Evolutionary conservation across 352 stramenopile genomes (phyloP).

Genomic region (Phytopythium delawarense): DNA sequence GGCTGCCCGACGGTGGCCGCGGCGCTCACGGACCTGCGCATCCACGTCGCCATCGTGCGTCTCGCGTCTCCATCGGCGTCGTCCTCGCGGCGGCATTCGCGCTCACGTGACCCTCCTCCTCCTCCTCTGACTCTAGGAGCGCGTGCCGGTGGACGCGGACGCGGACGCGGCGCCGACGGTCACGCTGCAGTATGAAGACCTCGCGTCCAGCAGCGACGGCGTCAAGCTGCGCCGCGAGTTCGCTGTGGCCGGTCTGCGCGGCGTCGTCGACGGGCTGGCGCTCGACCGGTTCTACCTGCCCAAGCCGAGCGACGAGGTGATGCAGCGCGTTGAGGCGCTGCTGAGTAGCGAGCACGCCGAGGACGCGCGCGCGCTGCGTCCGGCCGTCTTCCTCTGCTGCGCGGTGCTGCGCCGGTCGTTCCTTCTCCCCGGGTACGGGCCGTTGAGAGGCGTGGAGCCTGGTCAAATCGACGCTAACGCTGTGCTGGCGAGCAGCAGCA

Average conservation of each 20-base stretch:
- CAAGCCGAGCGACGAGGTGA: constrained; percentile 29
- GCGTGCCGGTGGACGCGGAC: constrained; percentile 13
- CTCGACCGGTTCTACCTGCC: constrained; percentile 53
- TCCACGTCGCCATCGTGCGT: constrained; percentile 79
- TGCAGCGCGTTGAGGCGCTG: constrained; percentile 42
- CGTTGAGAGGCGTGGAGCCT: constrained; percentile 1
- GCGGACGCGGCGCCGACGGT: constrained; percentile 18
- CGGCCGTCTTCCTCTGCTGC: constrained; percentile 54
- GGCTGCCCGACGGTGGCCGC: constrained; percentile 78
- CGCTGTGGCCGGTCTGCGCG: constrained; percentile 19
- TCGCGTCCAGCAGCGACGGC: constrained; percentile 30
- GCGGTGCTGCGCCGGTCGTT: constrained; percentile 44
- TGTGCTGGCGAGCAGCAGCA: not conserved
- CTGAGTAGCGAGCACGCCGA: constrained; percentile 39
- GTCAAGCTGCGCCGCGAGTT: constrained; percentile 34
- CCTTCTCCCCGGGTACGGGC: constrained; percentile 19
- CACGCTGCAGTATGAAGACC: constrained; percentile 49
- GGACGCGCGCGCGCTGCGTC: constrained; percentile 43
- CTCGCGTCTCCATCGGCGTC: not conserved
- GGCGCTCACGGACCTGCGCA: constrained; percentile 78
- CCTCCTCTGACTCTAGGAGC: constrained; percentile 16
- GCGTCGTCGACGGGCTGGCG: constrained; percentile 25
- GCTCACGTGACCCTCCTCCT: no score
- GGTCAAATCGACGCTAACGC: not conserved
- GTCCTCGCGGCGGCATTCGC: no score